Percentiles rank a stretch among this genome's conserved stretches.
Conservation (phyloP, 345 rosid species). For the Eucalyptus polybractea region DNA sequence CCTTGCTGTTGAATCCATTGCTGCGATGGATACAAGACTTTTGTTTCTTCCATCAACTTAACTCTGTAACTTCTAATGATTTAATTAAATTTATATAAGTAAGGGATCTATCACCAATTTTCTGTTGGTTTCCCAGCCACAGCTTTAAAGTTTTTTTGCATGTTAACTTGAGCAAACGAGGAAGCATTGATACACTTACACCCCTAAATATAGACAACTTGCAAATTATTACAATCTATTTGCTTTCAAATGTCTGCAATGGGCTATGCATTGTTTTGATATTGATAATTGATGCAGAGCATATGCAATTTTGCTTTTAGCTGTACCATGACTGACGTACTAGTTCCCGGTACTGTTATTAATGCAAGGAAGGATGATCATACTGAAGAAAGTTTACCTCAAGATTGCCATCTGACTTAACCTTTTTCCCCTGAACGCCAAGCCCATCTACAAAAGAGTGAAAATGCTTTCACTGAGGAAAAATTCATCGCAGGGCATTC, state of each 20-base stretch:
- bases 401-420: not conserved
- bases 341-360: not conserved
- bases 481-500: not conserved
- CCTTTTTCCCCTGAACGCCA: constrained; percentile 60
- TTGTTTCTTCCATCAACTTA: not conserved
- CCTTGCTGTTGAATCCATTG: not conserved
- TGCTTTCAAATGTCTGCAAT: not conserved
- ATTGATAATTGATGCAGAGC: not conserved
- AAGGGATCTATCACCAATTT: not conserved
- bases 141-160: not conserved
- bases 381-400: constrained; percentile 13
- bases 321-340: not conserved
- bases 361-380: not conserved
- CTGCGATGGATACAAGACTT: not conserved
- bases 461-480: not conserved
- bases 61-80: not conserved
- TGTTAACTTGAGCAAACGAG: not conserved
- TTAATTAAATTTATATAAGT: too few relatives aligned
- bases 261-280: not conserved
- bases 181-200: not conserved
- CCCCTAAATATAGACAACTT: not conserved
- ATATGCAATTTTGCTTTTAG: not conserved
- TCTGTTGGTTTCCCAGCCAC: not conserved
- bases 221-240: not conserved
- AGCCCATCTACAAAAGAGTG: constrained; percentile 15